phyloP scores from a whole-genome alignment of 2,329 filamentous ascomycete genomes.

The Aurifilum marmelostoma region DNA sequence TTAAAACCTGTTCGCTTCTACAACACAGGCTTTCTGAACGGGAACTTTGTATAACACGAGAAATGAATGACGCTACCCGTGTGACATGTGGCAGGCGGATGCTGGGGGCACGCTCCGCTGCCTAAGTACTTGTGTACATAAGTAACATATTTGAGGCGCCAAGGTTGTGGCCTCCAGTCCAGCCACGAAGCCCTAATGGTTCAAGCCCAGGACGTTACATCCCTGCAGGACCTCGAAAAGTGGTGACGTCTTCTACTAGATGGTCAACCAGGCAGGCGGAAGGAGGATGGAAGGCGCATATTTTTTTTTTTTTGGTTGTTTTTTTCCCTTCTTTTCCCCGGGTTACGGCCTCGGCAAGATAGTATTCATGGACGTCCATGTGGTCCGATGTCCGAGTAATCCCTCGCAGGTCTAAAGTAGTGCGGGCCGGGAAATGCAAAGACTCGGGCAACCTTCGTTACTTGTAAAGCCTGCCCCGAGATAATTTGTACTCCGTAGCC shows the following conservation, averaged over 20 bases:
- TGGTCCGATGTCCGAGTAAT: constrained; percentile 2
- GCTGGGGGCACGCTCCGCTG: not conserved
- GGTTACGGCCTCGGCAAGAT: constrained; percentile 5
- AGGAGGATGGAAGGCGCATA: not conserved
- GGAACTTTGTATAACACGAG: too few relatives aligned
- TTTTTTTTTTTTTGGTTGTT: too few relatives aligned
- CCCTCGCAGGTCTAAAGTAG: not conserved
- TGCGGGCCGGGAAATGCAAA: not conserved
- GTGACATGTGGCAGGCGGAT: too few relatives aligned
- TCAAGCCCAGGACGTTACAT: not conserved
- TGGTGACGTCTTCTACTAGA: constrained; percentile 7
- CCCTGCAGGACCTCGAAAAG: not conserved
- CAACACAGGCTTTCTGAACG: not conserved
- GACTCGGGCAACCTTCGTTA: too few relatives aligned
- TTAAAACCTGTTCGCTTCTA: not conserved
- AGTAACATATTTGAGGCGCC: too few relatives aligned
- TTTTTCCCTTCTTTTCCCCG: too few relatives aligned
- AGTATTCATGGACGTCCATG: not conserved
- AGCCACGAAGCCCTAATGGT: not conserved
- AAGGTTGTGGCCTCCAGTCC: not conserved
- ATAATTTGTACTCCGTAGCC: not conserved
- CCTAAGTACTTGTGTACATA: not conserved
- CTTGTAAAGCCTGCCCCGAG: not conserved
- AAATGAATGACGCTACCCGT: not conserved
- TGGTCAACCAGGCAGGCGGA: not conserved